Percentiles rank a stretch among this genome's conserved stretches.
These are phyloP conservation scores for Yamadazyma taylorii DNA, from an alignment of 1,139 yeast genomes.

Conservation along the genomic window DNA sequence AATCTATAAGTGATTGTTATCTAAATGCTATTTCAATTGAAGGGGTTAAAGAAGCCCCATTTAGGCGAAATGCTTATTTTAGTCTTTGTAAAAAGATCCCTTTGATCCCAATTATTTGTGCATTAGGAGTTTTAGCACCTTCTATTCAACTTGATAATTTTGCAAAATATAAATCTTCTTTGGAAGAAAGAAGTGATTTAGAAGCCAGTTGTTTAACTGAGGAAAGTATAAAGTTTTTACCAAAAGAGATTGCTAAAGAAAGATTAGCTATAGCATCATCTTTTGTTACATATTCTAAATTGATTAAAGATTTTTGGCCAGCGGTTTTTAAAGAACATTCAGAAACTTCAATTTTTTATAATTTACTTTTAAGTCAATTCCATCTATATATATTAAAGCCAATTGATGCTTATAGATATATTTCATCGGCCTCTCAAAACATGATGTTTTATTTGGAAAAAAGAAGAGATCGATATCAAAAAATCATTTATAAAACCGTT, in stretches of 20 bases:
- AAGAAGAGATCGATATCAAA: conserved; percentile 12
- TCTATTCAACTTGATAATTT: conserved; percentile 37
- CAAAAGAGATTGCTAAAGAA: conserved; percentile 18
- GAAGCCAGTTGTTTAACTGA: conserved; percentile 13
- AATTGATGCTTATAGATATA: conserved; percentile 34
- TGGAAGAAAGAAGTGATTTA: conserved; percentile 27
- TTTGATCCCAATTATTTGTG: conserved; percentile 30
- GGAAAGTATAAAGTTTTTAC: conserved; percentile 11
- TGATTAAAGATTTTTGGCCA: conserved; percentile 28
- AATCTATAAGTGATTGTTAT: conserved; percentile 12
- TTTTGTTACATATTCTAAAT: conserved; percentile 25
- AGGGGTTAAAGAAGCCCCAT: conserved; percentile 20
- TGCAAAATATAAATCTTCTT: conserved; percentile 26
- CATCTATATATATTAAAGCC: conserved; percentile 40
- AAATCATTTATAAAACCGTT: conserved; percentile 9
- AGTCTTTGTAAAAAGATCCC: conserved; percentile 29
- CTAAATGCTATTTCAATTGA: conserved; percentile 6
- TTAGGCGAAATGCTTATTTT: conserved; percentile 23
- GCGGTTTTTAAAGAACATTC: conserved; percentile 21
- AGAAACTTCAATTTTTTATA: conserved; percentile 19
- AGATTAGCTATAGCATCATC: conserved; percentile 26
- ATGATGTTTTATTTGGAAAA: conserved; percentile 34
- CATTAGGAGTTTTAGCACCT: conserved; percentile 34
- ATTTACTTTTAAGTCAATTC: conserved; percentile 32
- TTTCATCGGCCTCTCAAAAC: conserved; percentile 33